Conservation (phyloP, 2,329 filamentous ascomycete species). For the Apiospora marii region DNA sequence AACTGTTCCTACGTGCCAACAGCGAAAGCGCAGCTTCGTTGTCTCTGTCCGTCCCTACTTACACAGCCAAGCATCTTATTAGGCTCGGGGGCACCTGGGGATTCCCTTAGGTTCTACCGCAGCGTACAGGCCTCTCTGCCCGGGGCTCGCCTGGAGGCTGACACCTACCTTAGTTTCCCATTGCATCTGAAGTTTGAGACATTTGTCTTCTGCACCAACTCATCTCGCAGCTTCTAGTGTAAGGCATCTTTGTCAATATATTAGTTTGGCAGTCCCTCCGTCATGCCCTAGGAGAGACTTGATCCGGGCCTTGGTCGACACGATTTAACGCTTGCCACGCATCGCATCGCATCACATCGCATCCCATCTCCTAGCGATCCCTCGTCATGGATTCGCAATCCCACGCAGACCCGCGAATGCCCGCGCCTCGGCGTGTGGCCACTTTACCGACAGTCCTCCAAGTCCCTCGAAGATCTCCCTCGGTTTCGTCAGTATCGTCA, state of each 20-base stretch:
- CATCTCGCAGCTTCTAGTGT: neutral
- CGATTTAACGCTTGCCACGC: neutral
- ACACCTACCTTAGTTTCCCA: slow-evolving; percentile 6
- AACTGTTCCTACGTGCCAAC: slow-evolving; percentile 16
- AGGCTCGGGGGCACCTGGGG: neutral
- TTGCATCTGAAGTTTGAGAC: slow-evolving; percentile 14
- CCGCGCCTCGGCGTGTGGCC: slow-evolving; percentile 26
- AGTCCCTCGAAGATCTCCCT: slow-evolving; percentile 27
- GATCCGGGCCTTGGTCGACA: slow-evolving; percentile 14
- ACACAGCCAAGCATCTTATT: neutral
- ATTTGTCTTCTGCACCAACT: neutral
- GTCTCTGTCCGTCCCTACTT: neutral
- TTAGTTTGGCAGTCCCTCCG: neutral
- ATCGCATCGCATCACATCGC: neutral
- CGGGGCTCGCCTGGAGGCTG: neutral
- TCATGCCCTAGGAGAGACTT: neutral
- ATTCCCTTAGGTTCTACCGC: slow-evolving; percentile 6
- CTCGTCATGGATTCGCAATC: slow-evolving; percentile 26
- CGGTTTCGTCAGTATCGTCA: slow-evolving; percentile 30
- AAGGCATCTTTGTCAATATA: neutral
- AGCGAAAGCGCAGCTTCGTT: neutral
- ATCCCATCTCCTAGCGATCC: neutral
- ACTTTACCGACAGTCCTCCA: slow-evolving; percentile 25
- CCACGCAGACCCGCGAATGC: slow-evolving; percentile 15
- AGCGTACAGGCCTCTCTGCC: slow-evolving; percentile 2